These are phyloP conservation scores for Geranomyces variabilis DNA, from an alignment of 192 early-diverging fungal genomes.

Conservation along the genomic window DNA sequence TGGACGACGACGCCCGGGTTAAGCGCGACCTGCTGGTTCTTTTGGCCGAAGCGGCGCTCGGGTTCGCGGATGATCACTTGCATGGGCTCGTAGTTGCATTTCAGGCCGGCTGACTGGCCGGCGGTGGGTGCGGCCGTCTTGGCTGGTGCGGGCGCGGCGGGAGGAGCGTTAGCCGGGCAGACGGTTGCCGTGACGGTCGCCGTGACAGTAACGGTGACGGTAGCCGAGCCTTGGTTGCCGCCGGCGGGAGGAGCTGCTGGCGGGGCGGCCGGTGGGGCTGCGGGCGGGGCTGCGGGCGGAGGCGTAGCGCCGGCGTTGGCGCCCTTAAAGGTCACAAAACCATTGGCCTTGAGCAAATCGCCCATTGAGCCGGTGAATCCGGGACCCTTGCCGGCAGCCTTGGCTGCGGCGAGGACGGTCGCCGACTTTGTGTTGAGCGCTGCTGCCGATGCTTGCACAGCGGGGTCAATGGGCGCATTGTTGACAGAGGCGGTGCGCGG, in stretches of 20 bases:
- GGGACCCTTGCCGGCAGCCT: conserved; percentile 21
- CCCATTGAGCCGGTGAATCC: conserved; percentile 26
- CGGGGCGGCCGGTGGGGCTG: conserved; percentile 1
- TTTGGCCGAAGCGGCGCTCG: conserved; percentile 37
- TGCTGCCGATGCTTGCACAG: conserved; percentile 3
- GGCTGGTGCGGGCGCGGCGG: background rate
- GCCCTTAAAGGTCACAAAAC: conserved; percentile 9
- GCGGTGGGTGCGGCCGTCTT: conserved; percentile 9
- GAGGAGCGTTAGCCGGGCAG: conserved; percentile 5
- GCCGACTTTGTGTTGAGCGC: conserved; percentile 4
- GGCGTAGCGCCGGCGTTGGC: background rate
- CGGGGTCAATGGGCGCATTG: conserved; percentile 18
- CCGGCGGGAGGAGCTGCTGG: background rate
- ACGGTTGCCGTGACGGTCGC: background rate
- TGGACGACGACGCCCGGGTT: conserved; percentile 39
- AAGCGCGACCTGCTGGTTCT: conserved; percentile 40
- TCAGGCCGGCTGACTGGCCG: background rate
- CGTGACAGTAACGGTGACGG: background rate
- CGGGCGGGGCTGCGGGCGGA: conserved; percentile 1
- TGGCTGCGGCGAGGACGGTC: conserved; percentile 22
- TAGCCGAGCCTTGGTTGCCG: background rate
- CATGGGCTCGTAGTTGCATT: conserved; percentile 14
- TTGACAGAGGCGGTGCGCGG: conserved; percentile 19
- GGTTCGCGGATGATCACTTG: conserved; percentile 32
- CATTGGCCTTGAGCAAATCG: conserved; percentile 19